Conservation (phyloP, 225 moss, liverwort and hornwort genomes). For the Neckera pumila region DNA sequence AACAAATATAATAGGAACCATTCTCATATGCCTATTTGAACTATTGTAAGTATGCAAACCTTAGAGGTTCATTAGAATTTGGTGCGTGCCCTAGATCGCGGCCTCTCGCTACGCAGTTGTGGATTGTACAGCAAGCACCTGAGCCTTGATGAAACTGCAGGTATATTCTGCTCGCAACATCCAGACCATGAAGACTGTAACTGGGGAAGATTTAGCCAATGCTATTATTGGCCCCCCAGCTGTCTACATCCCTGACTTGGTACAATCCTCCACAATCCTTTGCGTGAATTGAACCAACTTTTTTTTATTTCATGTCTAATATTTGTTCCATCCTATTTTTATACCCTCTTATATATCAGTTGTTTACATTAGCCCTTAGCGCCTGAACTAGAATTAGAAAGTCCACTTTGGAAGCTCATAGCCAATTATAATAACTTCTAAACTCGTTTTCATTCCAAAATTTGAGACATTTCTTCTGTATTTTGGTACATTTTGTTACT, state of each 20-base stretch:
- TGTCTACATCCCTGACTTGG: slow-evolving; percentile 70
- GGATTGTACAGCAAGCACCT: background rate
- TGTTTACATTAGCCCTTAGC: background rate
- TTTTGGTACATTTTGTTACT: background rate
- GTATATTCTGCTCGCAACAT: slow-evolving; percentile 73
- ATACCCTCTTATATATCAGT: background rate
- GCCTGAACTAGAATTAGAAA: background rate
- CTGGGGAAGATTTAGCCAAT: slow-evolving; percentile 71
- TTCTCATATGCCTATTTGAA: background rate
- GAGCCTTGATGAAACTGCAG: slow-evolving; percentile 27
- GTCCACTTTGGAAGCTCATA: background rate
- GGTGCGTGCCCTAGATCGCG: background rate
- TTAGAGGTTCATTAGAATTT: background rate
- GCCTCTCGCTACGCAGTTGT: background rate
- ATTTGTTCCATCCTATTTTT: background rate
- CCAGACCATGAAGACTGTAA: slow-evolving; percentile 44
- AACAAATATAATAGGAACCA: background rate
- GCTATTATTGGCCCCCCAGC: slow-evolving; percentile 77
- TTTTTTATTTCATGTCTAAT: background rate
- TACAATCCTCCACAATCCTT: background rate
- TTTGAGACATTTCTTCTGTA: background rate
- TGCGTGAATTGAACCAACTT: background rate
- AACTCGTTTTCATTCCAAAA: background rate
- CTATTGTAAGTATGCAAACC: background rate
- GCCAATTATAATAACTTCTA: background rate